phyloP scores from a whole-genome alignment of 345 rosid species.

The Melaleuca alternifolia region DNA sequence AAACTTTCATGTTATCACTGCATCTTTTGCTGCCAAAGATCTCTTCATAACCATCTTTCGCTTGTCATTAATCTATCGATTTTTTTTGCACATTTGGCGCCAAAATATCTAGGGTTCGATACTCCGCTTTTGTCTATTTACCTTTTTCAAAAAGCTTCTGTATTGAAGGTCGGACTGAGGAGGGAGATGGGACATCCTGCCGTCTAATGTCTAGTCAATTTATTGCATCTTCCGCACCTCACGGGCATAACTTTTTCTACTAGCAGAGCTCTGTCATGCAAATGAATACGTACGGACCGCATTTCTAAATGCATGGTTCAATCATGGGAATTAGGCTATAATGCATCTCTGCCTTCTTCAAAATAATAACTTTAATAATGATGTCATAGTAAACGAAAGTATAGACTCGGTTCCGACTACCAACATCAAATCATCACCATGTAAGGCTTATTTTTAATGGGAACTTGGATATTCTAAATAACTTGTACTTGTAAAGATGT shows the following conservation, averaged over 20 bases:
- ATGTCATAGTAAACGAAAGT: too few species aligned
- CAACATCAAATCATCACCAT: too few species aligned
- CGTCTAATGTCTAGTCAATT: too few species aligned
- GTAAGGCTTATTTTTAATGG: not conserved
- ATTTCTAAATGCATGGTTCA: not conserved
- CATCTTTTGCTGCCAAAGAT: too few species aligned
- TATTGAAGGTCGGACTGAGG: too few species aligned
- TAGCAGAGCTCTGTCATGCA: accelerated
- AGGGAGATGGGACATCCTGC: not conserved
- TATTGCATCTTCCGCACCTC: not conserved
- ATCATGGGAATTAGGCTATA: not conserved
- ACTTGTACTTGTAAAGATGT: not conserved
- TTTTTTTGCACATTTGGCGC: not conserved
- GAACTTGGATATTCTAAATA: too few species aligned
- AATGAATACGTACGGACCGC: not conserved
- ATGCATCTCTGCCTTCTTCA: not conserved
- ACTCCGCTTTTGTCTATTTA: too few species aligned
- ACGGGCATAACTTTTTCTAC: not conserved
- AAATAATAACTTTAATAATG: not conserved
- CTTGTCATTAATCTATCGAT: too few species aligned
- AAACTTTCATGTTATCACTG: too few species aligned
- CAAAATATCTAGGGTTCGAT: not conserved
- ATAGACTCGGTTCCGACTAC: too few species aligned
- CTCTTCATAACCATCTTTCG: too few species aligned
- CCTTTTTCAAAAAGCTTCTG: not conserved